These are phyloP conservation scores for Ustilago crameri DNA, from an alignment of 1,284 basidiomycete species.

Conservation along the genomic window DNA sequence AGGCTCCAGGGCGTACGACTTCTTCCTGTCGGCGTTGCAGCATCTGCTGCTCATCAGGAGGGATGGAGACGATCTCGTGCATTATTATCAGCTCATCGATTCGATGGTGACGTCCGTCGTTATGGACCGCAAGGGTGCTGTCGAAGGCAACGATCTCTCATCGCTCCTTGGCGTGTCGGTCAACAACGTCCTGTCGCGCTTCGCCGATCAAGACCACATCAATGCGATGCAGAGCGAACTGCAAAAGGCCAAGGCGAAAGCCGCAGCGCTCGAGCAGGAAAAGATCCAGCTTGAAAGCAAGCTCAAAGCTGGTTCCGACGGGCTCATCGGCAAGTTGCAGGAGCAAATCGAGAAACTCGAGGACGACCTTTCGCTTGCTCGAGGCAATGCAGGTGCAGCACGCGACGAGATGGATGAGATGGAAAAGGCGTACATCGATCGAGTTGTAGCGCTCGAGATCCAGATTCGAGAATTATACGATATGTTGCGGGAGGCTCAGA, in stretches of 20 bases:
- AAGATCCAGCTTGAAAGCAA: constrained; percentile 78
- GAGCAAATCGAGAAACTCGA: constrained; percentile 79
- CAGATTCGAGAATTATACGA: constrained; percentile 94
- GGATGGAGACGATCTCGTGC: constrained; percentile 78
- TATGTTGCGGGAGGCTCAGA: constrained; percentile 81
- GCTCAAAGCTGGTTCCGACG: constrained; percentile 81
- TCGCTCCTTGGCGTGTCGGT: constrained; percentile 89
- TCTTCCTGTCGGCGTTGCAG: constrained; percentile 91
- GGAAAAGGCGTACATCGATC: constrained; percentile 84
- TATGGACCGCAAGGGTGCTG: constrained; percentile 81
- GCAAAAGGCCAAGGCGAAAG: constrained; percentile 75
- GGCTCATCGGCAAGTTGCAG: constrained; percentile 85
- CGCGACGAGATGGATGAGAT: constrained; percentile 79
- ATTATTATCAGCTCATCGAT: constrained; percentile 93
- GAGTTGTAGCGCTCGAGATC: constrained; percentile 85
- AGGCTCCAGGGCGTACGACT: constrained; percentile 82
- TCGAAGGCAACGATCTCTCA: constrained; percentile 77
- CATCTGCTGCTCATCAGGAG: constrained; percentile 90
- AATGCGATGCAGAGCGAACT: constrained; percentile 84
- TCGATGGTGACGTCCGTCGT: constrained; percentile 92
- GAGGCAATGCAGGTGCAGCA: constrained; percentile 75
- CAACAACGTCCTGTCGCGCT: constrained; percentile 85
- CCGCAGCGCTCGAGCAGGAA: constrained; percentile 77
- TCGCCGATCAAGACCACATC: constrained; percentile 89
- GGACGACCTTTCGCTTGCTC: constrained; percentile 80